These are phyloP conservation scores for Carex parvula DNA, from an alignment of 176 grass and related monocot species.

Conservation along the genomic window DNA sequence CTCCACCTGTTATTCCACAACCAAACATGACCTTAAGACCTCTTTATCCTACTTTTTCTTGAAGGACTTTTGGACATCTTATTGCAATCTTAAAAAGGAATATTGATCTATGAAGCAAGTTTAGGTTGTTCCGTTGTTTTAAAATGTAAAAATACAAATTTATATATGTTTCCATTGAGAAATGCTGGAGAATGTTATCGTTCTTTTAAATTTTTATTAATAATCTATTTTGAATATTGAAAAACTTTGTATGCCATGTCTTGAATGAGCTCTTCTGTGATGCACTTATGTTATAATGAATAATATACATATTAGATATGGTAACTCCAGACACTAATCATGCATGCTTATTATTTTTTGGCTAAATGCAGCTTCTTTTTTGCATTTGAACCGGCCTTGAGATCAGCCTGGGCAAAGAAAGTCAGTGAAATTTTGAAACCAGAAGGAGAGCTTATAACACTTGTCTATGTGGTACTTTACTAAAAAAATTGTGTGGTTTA, in stretches of 20 bases:
- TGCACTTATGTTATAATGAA: not conserved
- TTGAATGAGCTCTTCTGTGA: not conserved
- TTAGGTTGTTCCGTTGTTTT: not conserved
- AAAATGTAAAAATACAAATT: not conserved
- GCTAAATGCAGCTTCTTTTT: conserved; percentile 69
- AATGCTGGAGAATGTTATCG: not conserved
- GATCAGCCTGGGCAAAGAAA: conserved; percentile 66
- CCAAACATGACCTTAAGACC: too few species aligned
- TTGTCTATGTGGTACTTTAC: conserved; percentile 72
- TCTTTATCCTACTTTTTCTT: not conserved
- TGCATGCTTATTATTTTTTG: not conserved
- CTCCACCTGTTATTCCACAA: too few species aligned
- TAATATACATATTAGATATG: not conserved
- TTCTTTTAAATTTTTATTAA: not conserved
- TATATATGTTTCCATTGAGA: not conserved
- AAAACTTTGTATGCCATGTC: not conserved
- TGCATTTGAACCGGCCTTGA: conserved; percentile 71
- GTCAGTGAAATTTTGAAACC: conserved; percentile 67
- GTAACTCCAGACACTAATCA: not conserved
- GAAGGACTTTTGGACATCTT: not conserved
- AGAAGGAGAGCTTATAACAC: conserved; percentile 79
- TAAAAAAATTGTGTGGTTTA: conserved; percentile 7
- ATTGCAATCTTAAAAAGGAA: not conserved
- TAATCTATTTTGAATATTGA: not conserved
- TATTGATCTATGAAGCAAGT: not conserved